Evolutionary conservation across 73 alveolate species (phyloP), one percentile per base, ranked within the genome.

Genomic region (Paramecium pentaurelia): DNA sequence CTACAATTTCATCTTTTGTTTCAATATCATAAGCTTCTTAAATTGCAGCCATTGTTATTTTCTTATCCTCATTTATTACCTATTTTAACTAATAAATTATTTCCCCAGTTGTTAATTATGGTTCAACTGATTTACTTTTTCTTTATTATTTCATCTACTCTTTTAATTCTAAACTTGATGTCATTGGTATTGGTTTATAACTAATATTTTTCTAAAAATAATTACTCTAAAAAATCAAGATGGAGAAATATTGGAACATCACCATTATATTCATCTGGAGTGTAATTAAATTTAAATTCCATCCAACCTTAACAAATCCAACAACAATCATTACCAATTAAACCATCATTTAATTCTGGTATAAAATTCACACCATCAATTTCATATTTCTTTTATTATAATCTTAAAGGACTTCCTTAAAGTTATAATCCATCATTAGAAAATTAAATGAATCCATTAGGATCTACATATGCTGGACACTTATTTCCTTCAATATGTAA

Each of bases 241-340:
- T 75, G 88, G 1, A 75, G 47, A 34, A 75, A 75, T 4, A 75
- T 75, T 36, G 88, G 58, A 2, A 38, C n/a, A 38, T 75, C 47
- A 0, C 84, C 84, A 11, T 32, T 32, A 14, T 28, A 64, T 34
- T 64, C 84, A 14, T 80, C 91, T 40, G 91, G 91, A 4, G 44
- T 45, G 73, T 80, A 80, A 20, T 27, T 40, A 49, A 80, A 80
- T 80, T 49, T 80, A 42, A 32, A 45, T 47, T 80, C 91, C 71
- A 40, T 80, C 91, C 91, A 80, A 22, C 91, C 91, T 80, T 80
- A 47, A 27, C 91, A 80, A 42, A 80, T 80, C 91, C 91, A 80
- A 28, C 91, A 80, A 45, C 91, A 80, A 80, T 80, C 91, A 27
- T 36, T 80, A 38, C 91, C 91, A 45, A 45, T 80, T 80, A 47